phyloP scores from a whole-genome alignment of 2,329 filamentous ascomycete species.

The Pseudogymnoascus sp. region DNA sequence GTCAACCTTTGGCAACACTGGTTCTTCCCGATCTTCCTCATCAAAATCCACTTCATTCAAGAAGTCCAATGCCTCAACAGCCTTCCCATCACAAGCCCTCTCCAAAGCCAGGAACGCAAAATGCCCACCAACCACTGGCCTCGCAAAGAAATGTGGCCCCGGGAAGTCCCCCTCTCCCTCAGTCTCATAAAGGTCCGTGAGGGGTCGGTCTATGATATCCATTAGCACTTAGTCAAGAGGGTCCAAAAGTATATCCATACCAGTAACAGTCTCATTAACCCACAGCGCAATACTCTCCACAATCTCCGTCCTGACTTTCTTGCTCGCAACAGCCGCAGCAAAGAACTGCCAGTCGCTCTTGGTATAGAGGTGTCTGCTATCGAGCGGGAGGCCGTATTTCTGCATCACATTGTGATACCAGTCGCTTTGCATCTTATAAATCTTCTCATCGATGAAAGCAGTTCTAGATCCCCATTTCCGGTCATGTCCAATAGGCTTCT shows the following conservation, averaged over 20 bases:
- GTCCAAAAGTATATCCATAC: constrained; percentile 30
- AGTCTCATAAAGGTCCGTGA: constrained; percentile 77
- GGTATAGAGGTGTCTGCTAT: constrained; percentile 73
- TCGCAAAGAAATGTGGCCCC: constrained; percentile 66
- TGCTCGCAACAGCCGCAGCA: constrained; percentile 68
- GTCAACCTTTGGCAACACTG: background rate
- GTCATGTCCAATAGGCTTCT: constrained; percentile 16
- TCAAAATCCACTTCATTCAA: constrained; percentile 32
- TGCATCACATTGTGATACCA: constrained; percentile 78
- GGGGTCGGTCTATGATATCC: constrained; percentile 50
- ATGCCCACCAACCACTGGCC: constrained; percentile 77
- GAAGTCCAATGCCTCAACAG: constrained; percentile 48
- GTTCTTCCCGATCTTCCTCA: background rate
- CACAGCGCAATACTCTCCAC: constrained; percentile 66
- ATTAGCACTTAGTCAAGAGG: constrained; percentile 13
- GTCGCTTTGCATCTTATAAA: constrained; percentile 71
- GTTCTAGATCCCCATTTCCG: constrained; percentile 27
- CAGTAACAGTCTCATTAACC: constrained; percentile 74
- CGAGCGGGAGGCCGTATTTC: constrained; percentile 73
- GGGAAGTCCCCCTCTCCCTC: constrained; percentile 70
- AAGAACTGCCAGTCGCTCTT: constrained; percentile 93
- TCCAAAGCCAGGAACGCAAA: constrained; percentile 80
- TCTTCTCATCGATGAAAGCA: constrained; percentile 62
- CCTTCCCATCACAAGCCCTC: constrained; percentile 65
- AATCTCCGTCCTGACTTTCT: constrained; percentile 60